A percentile compares a stretch with the other conserved stretches of the same genome.
Conservation (phyloP, 2,329 filamentous ascomycete genomes). For the Macroventuria anomochaeta region DNA sequence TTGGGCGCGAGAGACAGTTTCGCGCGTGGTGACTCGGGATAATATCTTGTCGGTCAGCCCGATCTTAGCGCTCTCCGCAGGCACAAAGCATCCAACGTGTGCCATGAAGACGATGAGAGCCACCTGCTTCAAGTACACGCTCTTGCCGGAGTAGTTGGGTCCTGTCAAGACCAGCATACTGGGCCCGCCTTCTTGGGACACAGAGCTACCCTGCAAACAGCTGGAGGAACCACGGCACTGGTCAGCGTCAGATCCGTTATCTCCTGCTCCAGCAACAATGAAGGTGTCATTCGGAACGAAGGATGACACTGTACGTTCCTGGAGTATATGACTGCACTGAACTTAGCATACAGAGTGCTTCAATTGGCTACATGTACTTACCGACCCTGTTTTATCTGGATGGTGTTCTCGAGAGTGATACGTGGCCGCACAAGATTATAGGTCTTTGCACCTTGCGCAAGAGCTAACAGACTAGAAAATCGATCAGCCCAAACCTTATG, state of each 20-base stretch:
- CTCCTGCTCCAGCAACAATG: slow-evolving; percentile 64
- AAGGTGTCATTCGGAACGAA: slow-evolving; percentile 84
- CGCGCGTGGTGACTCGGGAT: slow-evolving; percentile 79
- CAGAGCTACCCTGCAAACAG: neutral
- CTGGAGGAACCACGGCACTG: neutral
- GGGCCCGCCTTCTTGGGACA: slow-evolving; percentile 50
- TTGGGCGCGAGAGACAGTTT: slow-evolving; percentile 68
- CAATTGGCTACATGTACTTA: slow-evolving; percentile 34
- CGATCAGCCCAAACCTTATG: slow-evolving; percentile 22
- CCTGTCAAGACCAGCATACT: slow-evolving; percentile 85
- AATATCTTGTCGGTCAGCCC: slow-evolving; percentile 93
- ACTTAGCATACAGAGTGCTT: neutral
- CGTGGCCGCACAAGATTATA: slow-evolving; percentile 74
- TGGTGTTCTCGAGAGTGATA: slow-evolving; percentile 72
- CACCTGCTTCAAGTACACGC: slow-evolving; percentile 91
- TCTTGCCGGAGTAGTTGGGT: slow-evolving; percentile 96
- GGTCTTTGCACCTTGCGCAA: slow-evolving; percentile 76
- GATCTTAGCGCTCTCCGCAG: slow-evolving; percentile 75
- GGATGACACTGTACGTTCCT: slow-evolving; percentile 79
- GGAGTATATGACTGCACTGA: slow-evolving; percentile 71
- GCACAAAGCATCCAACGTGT: slow-evolving; percentile 89
- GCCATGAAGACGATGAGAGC: slow-evolving; percentile 91
- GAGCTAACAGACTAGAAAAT: slow-evolving; percentile 69
- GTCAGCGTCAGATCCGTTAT: slow-evolving; percentile 5
- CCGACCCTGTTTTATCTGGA: slow-evolving; percentile 79